Percentiles rank a stretch among this genome's conserved stretches.
phyloP scores from a whole-genome alignment of 805 yeast species.

The Lipomyces starkeyi region DNA sequence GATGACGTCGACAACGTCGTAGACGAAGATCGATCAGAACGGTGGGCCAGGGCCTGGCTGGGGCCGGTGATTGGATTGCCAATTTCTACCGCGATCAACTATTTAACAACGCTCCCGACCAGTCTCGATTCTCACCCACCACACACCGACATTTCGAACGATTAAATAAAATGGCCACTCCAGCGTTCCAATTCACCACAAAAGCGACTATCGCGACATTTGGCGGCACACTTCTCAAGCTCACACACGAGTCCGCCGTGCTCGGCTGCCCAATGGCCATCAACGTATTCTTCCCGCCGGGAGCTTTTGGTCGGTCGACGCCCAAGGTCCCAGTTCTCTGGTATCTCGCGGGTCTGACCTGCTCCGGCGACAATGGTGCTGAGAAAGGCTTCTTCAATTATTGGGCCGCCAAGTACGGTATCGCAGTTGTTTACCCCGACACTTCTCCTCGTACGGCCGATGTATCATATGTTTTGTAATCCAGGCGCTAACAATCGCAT shows the following conservation, averaged over 20 bases:
- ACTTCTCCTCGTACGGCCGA: conserved; percentile 77
- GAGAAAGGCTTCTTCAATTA: conserved; percentile 91
- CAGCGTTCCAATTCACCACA: conserved; percentile 52
- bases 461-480: background rate
- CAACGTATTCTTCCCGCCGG: conserved; percentile 79
- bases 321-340: conserved; percentile 70
- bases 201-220: conserved; percentile 63
- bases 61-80: background rate
- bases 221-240: conserved; percentile 77
- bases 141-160: background rate
- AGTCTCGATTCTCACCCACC: background rate
- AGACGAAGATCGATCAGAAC: background rate
- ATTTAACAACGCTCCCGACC: background rate
- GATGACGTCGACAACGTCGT: background rate
- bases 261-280: conserved; percentile 80
- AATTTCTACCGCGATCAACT: background rate
- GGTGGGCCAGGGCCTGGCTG: too few relatives aligned
- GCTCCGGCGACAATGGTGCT: conserved; percentile 90
- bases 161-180: background rate
- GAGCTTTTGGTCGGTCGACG: conserved; percentile 45
- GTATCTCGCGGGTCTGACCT: conserved; percentile 87
- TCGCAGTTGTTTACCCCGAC: conserved; percentile 92
- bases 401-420: conserved; percentile 78
- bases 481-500: background rate
- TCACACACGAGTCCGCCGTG: conserved; percentile 70